These are phyloP conservation scores for Venturia asperata DNA, from an alignment of 2,329 filamentous ascomycete species.

Conservation along the genomic window DNA sequence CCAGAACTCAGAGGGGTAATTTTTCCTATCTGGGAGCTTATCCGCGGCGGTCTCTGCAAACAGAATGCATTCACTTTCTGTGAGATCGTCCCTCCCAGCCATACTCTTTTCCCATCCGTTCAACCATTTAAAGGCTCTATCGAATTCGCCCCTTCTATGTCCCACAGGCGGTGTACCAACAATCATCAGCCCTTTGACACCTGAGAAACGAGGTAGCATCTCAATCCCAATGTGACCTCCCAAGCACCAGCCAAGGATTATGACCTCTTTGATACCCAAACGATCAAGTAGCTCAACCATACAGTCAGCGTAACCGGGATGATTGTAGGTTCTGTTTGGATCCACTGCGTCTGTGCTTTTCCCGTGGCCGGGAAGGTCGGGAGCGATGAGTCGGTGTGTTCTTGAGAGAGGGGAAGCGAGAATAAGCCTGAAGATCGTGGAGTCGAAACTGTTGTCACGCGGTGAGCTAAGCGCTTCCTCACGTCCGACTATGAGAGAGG, in stretches of 20 bases:
- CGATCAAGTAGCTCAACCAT: slow-evolving; percentile 28
- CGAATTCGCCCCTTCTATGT: slow-evolving; percentile 1
- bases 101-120: slow-evolving; percentile 22
- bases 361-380: slow-evolving; percentile 33
- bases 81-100: slow-evolving; percentile 23
- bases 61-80: slow-evolving; percentile 22
- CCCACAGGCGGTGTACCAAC: slow-evolving; percentile 27
- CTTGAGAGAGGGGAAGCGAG: slow-evolving; percentile 22
- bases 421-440: slow-evolving; percentile 28
- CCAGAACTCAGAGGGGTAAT: slow-evolving; percentile 25
- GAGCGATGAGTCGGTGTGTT: slow-evolving; percentile 26
- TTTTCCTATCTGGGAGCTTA: not conserved
- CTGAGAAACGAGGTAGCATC: slow-evolving; percentile 25
- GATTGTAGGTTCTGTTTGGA: slow-evolving; percentile 26
- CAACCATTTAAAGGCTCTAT: slow-evolving; percentile 20
- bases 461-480: not conserved
- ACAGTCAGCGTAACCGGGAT: slow-evolving; percentile 29
- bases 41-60: slow-evolving; percentile 21
- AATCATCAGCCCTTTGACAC: slow-evolving; percentile 26
- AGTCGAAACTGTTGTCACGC: slow-evolving; percentile 26
- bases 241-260: slow-evolving; percentile 30
- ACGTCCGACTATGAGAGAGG: too few relatives aligned
- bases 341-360: slow-evolving; percentile 26
- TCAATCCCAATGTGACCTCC: slow-evolving; percentile 31
- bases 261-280: slow-evolving; percentile 23